Conservation (phyloP, 2,329 filamentous ascomycete species). For the Exophiala xenobiotica region DNA sequence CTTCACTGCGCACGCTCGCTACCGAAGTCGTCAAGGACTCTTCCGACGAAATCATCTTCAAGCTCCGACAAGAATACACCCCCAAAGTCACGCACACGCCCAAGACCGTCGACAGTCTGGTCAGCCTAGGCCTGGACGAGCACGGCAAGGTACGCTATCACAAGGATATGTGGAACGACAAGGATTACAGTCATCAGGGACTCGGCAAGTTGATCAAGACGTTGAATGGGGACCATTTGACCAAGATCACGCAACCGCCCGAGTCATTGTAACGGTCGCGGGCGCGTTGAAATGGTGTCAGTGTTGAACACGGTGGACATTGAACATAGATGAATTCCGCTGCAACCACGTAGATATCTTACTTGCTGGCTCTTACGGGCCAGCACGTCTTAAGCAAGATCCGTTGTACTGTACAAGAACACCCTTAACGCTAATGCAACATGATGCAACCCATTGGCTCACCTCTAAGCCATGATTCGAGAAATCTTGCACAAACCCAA, state of each 20-base stretch:
- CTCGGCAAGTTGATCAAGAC: conserved; percentile 50
- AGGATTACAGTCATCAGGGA: conserved; percentile 49
- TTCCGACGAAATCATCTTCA: conserved; percentile 46
- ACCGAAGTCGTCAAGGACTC: conserved; percentile 44
- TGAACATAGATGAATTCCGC: too few species aligned
- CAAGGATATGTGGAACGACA: conserved; percentile 53
- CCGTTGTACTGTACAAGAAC: background rate
- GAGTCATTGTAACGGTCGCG: conserved; percentile 19
- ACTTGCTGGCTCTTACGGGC: too few species aligned
- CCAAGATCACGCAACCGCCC: conserved; percentile 44
- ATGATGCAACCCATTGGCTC: background rate
- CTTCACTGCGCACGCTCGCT: conserved; percentile 37
- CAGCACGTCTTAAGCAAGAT: background rate
- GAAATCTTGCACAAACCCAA: too few species aligned
- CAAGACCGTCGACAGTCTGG: conserved; percentile 43
- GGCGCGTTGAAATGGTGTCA: too few species aligned
- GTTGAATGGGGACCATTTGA: conserved; percentile 50
- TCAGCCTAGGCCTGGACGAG: conserved; percentile 43
- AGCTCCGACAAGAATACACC: conserved; percentile 50
- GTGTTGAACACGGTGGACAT: too few species aligned
- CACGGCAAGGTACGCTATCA: conserved; percentile 47
- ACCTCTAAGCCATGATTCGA: background rate
- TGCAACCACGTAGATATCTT: too few species aligned
- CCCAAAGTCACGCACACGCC: conserved; percentile 39
- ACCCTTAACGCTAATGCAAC: background rate